Conservation (phyloP, 2,329 filamentous ascomycete genomes). For the Colletotrichum sp. region DNA sequence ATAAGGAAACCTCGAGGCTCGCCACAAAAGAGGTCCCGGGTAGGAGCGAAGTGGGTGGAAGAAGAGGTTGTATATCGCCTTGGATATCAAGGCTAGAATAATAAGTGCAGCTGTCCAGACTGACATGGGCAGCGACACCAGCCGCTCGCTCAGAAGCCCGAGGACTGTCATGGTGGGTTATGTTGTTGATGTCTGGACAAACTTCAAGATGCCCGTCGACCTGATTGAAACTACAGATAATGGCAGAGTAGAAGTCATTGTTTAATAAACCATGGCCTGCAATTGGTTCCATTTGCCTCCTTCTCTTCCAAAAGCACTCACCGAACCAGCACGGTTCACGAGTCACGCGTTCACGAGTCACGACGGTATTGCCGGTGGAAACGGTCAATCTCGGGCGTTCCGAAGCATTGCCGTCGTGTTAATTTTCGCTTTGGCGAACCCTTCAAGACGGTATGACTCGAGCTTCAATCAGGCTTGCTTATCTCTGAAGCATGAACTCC, state of each 20-base stretch:
- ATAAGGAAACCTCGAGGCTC: not conserved
- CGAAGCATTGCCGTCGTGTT: not conserved
- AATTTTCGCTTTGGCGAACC: not conserved
- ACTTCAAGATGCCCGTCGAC: not conserved
- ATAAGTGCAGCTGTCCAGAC: not conserved
- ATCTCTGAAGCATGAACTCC: not conserved
- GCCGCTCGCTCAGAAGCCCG: not conserved
- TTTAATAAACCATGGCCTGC: not conserved
- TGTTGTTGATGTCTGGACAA: not conserved
- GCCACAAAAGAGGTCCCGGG: constrained; percentile 29
- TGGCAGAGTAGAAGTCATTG: not conserved
- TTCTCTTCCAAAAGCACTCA: not conserved
- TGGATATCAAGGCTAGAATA: not conserved
- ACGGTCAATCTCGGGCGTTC: not conserved
- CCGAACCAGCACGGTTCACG: not conserved
- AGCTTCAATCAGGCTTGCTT: not conserved
- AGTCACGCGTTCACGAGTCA: not conserved
- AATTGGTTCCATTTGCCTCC: not conserved
- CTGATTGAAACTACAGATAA: not conserved
- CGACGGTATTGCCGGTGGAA: not conserved
- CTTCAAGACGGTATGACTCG: not conserved
- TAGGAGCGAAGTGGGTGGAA: constrained; percentile 34
- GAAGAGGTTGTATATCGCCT: constrained; percentile 31
- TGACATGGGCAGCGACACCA: not conserved
- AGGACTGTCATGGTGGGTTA: not conserved